Evolutionary conservation across 1,139 yeast species (phyloP).

Genomic region (Kurtzmaniella quercitrusa): DNA sequence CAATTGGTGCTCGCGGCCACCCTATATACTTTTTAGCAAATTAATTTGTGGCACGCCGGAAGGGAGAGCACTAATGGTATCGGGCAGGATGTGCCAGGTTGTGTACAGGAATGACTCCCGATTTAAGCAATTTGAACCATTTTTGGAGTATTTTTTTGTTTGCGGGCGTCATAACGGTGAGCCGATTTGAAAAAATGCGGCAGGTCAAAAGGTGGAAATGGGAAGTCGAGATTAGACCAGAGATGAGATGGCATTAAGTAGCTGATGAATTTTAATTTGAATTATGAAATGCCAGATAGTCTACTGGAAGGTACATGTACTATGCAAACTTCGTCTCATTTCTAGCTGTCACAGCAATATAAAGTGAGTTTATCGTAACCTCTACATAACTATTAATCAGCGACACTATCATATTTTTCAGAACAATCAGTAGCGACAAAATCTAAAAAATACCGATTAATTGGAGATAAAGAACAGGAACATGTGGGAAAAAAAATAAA

Average conservation of each 20-base stretch:
- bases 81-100: neutral
- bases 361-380: too few relatives aligned
- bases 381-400: neutral
- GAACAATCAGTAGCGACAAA: neutral
- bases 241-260: neutral
- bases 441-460: neutral
- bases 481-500: neutral
- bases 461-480: neutral
- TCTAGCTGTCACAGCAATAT: too few relatives aligned
- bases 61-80: neutral
- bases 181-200: neutral
- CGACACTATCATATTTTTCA: neutral
- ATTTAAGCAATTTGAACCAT: neutral
- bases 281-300: too few relatives aligned
- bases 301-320: too few relatives aligned
- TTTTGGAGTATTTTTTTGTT: neutral
- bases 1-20: neutral
- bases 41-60: neutral
- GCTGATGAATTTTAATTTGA: too few relatives aligned
- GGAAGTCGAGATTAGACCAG: neutral
- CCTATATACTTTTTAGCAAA: neutral
- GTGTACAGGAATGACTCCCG: neutral
- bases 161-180: neutral
- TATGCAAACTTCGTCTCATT: too few relatives aligned
- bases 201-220: neutral